Conservation (phyloP, 1,284 basidiomycete genomes). For the Ceratobasidium sp. region DNA sequence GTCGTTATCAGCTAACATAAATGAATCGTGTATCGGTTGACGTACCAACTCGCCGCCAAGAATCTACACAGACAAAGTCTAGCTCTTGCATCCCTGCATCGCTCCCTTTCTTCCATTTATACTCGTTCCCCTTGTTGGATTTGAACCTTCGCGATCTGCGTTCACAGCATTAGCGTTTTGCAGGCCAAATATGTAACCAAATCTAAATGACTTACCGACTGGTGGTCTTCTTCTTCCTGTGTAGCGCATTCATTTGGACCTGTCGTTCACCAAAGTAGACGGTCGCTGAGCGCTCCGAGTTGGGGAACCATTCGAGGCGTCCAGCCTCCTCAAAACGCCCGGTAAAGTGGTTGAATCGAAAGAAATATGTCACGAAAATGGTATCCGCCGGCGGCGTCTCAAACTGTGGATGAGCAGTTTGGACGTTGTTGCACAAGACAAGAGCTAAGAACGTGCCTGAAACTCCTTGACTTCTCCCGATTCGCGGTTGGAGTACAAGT, state of each 20-base stretch:
- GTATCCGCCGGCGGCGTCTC: constrained; percentile 31
- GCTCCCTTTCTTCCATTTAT: constrained; percentile 41
- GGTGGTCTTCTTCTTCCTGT: constrained; percentile 39
- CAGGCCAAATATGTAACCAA: not conserved
- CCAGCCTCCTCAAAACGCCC: constrained; percentile 41
- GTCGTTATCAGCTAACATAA: constrained; percentile 12
- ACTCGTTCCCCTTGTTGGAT: constrained; percentile 39
- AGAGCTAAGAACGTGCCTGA: constrained; percentile 6
- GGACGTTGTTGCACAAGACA: not conserved
- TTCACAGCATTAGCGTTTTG: constrained; percentile 16
- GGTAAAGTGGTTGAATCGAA: constrained; percentile 37
- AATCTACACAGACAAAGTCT: constrained; percentile 30
- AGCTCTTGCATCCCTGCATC: constrained; percentile 41
- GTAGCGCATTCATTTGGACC: constrained; percentile 37
- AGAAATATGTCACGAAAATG: constrained; percentile 37
- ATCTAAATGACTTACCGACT: constrained; percentile 34
- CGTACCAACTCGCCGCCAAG: constrained; percentile 33
- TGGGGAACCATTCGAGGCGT: constrained; percentile 38
- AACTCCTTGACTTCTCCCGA: constrained; percentile 37
- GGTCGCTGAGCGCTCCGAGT: constrained; percentile 24
- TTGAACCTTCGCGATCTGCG: constrained; percentile 41
- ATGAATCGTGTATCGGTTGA: not conserved
- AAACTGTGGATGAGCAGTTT: constrained; percentile 6
- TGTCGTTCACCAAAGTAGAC: constrained; percentile 39
- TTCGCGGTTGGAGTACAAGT: constrained; percentile 24